Evolutionary conservation across 345 rosid genomes (phyloP), one percentile per base, ranked within the genome.

Genomic region (Rhizophora apiculata): DNA sequence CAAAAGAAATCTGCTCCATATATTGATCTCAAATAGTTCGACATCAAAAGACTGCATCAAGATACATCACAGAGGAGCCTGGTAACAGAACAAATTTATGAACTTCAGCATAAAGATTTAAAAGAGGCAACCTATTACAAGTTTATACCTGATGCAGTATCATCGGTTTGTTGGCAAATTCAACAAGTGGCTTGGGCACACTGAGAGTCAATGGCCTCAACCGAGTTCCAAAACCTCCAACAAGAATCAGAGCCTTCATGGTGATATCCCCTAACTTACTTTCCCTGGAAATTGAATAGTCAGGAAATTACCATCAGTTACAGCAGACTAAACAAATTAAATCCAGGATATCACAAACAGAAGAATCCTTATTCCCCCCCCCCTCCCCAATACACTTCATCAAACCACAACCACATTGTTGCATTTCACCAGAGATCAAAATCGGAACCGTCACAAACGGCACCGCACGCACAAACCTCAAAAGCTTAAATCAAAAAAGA

Each of bases 231-330:
- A 73, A 73, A 8, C 76, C 76, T 21, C 76, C 76, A 48, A 73
- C 76, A 49, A 73, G 76, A 34, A 73, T 73, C 22, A 66, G 54
- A 9, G 76, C 76, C 66, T 73, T 73, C 76, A 73, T 66, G 22
- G 20, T 64, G 74, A 80, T 80, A 10, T 6, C 32, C 68, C 73
- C 67, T 70, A 67, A 51, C 19, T 69, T 78, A 51, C 19, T 69
- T 78, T 70, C 64, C 82, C 95, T 86, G 86, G 10, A 72, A 65
- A 60, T 29, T 46, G 3, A 20, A 62, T 6, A 1, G 22, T 69
- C 76, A 73, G 72, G 54, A 69, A 68, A 30, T 61, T 31, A 51
- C 55, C 43, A 15, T 62, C 62, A 60, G 26, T 18, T 20, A 27
- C 32, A 43, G 11, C 3, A 68, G 27, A 58, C 62, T 13, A 63